phyloP scores from a whole-genome alignment of 495 filamentous ascomycete genomes.

The Trichoderma gamsii region DNA sequence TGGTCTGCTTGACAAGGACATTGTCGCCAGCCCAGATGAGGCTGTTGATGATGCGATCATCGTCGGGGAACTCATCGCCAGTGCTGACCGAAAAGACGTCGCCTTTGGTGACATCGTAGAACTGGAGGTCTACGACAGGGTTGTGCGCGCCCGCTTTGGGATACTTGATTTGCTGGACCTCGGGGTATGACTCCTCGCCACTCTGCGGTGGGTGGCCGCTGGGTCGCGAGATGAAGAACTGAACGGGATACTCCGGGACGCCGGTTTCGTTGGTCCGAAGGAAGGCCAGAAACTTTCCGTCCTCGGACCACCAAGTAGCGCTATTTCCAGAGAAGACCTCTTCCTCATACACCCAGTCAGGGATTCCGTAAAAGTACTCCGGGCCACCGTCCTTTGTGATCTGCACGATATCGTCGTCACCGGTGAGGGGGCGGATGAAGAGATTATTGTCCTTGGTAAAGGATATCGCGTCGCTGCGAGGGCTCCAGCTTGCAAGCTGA shows the following conservation, averaged over 20 bases:
- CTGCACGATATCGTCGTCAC: conserved; percentile 45
- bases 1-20: conserved; percentile 83
- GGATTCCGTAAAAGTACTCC: conserved; percentile 92
- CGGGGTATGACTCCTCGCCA: conserved; percentile 85
- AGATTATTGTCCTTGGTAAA: conserved; percentile 88
- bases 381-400: conserved; percentile 82
- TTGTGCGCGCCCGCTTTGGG: conserved; percentile 94
- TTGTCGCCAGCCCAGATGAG: conserved; percentile 81
- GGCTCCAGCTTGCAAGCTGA: conserved; percentile 87
- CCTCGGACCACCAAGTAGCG: conserved; percentile 90
- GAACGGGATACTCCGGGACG: conserved; percentile 88
- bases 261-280: conserved; percentile 85
- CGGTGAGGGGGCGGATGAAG: conserved; percentile 63
- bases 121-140: conserved; percentile 76
- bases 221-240: conserved; percentile 86
- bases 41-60: conserved; percentile 86
- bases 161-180: conserved; percentile 89
- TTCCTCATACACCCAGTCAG: conserved; percentile 98
- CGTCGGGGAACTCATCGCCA: conserved; percentile 67
- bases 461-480: conserved; percentile 72
- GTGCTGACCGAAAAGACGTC: conserved; percentile 76
- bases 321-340: conserved; percentile 79
- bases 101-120: conserved; percentile 77
- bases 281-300: conserved; percentile 84
- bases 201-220: conserved; percentile 64